phyloP scores from a whole-genome alignment of 345 rosid species.

The Hibiscus trionum region DNA sequence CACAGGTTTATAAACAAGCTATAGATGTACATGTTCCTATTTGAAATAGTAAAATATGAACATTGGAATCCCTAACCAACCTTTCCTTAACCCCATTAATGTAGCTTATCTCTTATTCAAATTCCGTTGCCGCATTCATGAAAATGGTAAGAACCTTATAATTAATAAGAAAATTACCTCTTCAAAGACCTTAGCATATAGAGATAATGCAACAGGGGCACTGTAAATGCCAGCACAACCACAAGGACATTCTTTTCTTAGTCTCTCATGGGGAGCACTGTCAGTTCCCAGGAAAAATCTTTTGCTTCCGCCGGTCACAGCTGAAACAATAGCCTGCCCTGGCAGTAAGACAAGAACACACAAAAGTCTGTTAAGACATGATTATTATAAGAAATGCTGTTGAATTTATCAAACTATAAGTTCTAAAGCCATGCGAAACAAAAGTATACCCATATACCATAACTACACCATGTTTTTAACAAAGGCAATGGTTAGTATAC shows the following conservation, averaged over 20 bases:
- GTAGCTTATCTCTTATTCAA: background rate
- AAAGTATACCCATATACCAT: background rate
- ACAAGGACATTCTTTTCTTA: slow-evolving; percentile 67
- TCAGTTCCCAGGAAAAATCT: slow-evolving; percentile 93
- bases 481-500: background rate
- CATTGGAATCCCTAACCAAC: background rate
- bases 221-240: slow-evolving; percentile 93
- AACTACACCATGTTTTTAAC: background rate
- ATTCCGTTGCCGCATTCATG: background rate
- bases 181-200: slow-evolving; percentile 70
- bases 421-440: background rate
- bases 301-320: slow-evolving; percentile 88
- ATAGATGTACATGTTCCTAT: background rate
- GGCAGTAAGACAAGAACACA: slow-evolving; percentile 11
- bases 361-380: background rate
- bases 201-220: slow-evolving; percentile 64
- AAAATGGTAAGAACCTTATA: background rate
- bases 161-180: slow-evolving; percentile 39
- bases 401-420: background rate
- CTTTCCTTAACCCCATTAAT: background rate
- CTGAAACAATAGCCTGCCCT: slow-evolving; percentile 85
- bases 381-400: background rate
- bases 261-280: slow-evolving; percentile 92
- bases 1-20: background rate
- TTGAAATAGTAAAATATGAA: background rate